These are phyloP conservation scores for Pseudogymnoascus sp. DNA, from an alignment of 2,329 filamentous ascomycete genomes.

Conservation along the genomic window DNA sequence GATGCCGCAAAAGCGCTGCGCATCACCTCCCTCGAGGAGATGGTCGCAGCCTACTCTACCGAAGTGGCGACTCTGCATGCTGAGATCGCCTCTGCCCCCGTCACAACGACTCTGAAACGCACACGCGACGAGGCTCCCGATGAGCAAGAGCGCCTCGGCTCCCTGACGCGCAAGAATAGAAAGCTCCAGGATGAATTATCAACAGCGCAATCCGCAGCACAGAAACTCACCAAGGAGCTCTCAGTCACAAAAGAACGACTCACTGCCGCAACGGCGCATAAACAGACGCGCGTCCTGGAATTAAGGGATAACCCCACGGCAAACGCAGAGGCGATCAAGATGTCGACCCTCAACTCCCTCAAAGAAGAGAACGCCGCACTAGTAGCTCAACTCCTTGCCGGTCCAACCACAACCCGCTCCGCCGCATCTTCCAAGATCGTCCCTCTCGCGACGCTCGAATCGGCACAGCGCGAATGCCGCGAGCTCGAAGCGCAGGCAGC, in stretches of 20 bases:
- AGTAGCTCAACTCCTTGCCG: conserved; percentile 58
- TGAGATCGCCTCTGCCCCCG: conserved; percentile 55
- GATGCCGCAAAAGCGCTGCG: conserved; percentile 68
- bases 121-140: conserved; percentile 47
- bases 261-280: conserved; percentile 52
- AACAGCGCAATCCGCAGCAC: conserved; percentile 58
- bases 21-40: conserved; percentile 72
- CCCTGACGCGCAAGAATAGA: conserved; percentile 79
- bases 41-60: conserved; percentile 76
- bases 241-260: conserved; percentile 67
- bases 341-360: conserved; percentile 66
- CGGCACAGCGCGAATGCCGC: conserved; percentile 65
- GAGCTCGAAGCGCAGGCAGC: conserved; percentile 61
- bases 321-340: conserved; percentile 75
- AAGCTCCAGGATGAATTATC: conserved; percentile 72
- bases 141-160: conserved; percentile 59
- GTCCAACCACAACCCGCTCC: conserved; percentile 30
- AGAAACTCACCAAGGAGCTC: conserved; percentile 67
- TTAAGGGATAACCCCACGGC: conserved; percentile 89
- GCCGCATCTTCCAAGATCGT: conserved; percentile 47
- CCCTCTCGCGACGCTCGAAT: conserved; percentile 67
- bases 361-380: conserved; percentile 79
- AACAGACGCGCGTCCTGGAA: conserved; percentile 73
- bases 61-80: conserved; percentile 68
- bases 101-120: conserved; percentile 52